phyloP scores from a whole-genome alignment of 2,329 filamentous ascomycete species.

The Pyricularia grisea region DNA sequence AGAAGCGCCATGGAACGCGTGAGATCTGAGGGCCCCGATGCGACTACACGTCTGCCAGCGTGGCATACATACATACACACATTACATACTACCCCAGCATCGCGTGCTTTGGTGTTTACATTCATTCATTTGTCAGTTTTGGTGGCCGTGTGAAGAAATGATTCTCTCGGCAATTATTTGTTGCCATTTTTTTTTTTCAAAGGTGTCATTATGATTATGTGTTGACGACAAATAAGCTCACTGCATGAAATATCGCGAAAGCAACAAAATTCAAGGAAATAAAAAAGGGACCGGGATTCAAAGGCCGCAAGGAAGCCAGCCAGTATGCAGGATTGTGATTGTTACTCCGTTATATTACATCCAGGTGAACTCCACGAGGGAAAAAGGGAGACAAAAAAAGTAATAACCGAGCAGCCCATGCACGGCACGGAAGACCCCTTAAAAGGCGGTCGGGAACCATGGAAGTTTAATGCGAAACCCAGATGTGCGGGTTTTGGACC shows the following conservation, averaged over 20 bases:
- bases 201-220: background rate
- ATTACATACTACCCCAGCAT: background rate
- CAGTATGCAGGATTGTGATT: background rate
- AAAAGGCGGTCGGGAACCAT: conserved; percentile 1
- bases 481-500: background rate
- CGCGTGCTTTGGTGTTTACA: background rate
- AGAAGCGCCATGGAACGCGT: background rate
- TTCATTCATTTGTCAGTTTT: background rate
- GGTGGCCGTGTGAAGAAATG: background rate
- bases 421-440: background rate
- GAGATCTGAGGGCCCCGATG: conserved; percentile 1
- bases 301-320: background rate
- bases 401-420: background rate
- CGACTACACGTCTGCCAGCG: background rate
- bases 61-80: background rate
- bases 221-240: background rate
- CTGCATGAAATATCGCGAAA: background rate
- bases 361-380: background rate
- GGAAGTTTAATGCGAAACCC: background rate
- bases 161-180: background rate
- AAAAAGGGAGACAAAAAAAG: background rate
- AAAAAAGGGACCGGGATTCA: background rate
- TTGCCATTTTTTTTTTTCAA: too few species aligned
- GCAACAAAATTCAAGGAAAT: background rate
- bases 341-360: background rate